These are phyloP conservation scores for Solanum piurae DNA, from an alignment of 257 asterid species.

Conservation along the genomic window DNA sequence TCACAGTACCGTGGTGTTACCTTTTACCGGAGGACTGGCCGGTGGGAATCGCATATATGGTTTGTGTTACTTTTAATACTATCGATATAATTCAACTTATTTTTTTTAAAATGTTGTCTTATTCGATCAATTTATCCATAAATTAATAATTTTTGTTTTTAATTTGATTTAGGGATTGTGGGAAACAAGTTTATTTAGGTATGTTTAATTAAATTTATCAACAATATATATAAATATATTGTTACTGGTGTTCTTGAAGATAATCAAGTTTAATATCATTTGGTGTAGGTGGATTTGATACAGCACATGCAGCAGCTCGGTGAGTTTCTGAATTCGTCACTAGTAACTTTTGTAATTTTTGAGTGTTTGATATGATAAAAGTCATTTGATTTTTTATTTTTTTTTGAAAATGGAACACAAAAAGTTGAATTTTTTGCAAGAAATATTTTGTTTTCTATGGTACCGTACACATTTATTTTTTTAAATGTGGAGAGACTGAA, in stretches of 20 bases:
- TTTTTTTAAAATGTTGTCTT: neutral
- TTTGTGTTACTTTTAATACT: neutral
- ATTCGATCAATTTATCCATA: neutral
- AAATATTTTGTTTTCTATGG: neutral
- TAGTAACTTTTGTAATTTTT: neutral
- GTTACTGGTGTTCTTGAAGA: neutral
- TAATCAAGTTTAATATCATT: neutral
- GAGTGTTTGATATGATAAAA: neutral
- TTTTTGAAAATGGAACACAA: neutral
- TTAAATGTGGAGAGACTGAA: neutral
- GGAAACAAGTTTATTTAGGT: constrained; percentile 97
- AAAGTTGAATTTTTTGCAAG: neutral
- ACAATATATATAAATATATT: too few species aligned
- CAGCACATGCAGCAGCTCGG: constrained; percentile 99
- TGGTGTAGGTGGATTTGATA: constrained; percentile 80
- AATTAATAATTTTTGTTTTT: neutral
- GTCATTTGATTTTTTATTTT: neutral
- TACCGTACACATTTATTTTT: too few species aligned
- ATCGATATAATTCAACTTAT: neutral
- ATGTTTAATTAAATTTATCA: too few species aligned
- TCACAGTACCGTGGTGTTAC: constrained; percentile 55
- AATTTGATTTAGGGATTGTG: constrained; percentile 72
- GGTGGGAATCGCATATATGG: constrained; percentile 63
- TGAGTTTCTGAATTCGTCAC: constrained; percentile 1
- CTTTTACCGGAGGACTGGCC: constrained; percentile 51